phyloP scores from a whole-genome alignment of 768 basidiomycete species.

The Kwoniella bestiolae region DNA sequence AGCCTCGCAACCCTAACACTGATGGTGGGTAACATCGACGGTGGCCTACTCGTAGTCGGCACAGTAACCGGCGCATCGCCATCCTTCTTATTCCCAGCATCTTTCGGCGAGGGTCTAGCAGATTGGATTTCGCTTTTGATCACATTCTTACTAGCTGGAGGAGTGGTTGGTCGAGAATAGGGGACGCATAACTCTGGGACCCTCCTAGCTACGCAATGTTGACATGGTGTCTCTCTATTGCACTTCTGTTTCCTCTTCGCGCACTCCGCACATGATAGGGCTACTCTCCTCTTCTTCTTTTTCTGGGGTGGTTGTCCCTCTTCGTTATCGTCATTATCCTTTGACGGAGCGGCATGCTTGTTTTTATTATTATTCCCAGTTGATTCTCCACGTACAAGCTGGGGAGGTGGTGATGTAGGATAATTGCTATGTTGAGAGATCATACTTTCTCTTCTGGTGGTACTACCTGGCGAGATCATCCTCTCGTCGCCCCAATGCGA shows the following conservation, averaged over 20 bases:
- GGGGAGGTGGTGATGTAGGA: neutral
- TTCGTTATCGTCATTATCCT: constrained; percentile 4
- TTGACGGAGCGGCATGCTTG: constrained; percentile 16
- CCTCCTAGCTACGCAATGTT: constrained; percentile 53
- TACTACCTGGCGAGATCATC: neutral
- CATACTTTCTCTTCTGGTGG: constrained; percentile 5
- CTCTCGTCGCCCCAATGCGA: constrained; percentile 8
- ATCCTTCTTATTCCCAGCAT: constrained; percentile 9
- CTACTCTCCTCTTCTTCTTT: constrained; percentile 55
- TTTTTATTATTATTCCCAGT: neutral
- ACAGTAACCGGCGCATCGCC: neutral
- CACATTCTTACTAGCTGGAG: constrained; percentile 39
- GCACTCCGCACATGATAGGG: constrained; percentile 54
- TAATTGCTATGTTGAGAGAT: constrained; percentile 5
- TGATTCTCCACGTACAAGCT: neutral
- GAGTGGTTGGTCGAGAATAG: constrained; percentile 18
- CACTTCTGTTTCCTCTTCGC: constrained; percentile 55
- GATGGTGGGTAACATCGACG: constrained; percentile 38
- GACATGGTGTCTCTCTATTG: constrained; percentile 56
- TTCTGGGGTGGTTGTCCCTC: constrained; percentile 24
- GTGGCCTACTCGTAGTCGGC: constrained; percentile 3
- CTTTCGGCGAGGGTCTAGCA: constrained; percentile 9
- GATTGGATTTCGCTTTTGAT: constrained; percentile 3
- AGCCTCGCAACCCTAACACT: constrained; percentile 42
- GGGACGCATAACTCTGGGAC: constrained; percentile 56